Base-by-base conservation (phyloP, 225 moss, liverwort and hornwort species). In the Bryum argenteum region DNA sequence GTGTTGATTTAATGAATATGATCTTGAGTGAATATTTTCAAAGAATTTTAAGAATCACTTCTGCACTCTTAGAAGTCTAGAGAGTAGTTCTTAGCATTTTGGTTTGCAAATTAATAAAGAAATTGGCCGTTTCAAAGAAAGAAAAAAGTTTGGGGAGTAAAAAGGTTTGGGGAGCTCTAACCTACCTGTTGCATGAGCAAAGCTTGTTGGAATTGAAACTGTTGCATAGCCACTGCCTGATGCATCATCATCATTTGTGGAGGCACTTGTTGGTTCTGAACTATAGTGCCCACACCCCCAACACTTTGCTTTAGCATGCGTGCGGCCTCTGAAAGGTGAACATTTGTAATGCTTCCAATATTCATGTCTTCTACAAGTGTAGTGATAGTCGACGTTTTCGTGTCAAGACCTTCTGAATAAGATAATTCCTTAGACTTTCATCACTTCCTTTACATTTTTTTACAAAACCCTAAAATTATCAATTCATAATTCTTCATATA, bases 141-240 rank as follows among this genome's bases (percentile, higher is more conserved):
- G 28, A 2, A 28, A 28, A 28, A 28, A 28, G 28, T 2, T 28
- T 28, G 2, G 28, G 28, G 28, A 28, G 28, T 28, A 5, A 28
- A 28, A 5, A 28, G 2, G 5, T 2, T 28, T 2, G 5, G 28
- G 5, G 28, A 28, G 5, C 5, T 28, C 2, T 2, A 28, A 28
- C 5, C 5, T 28, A 86, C 86, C 77, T 95, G 95, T 79, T 95
- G 95, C 93, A 95, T 91, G 17, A 95, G 68, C 76, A 95, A 78
- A 9, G 91, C 95, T 76, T 95, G 95, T 69, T 95, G 93, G 56
- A 92, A 95, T 58, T 95, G 95, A 47, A 95, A 93, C 16, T 95
- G 95, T 62, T 95, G 95, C 95, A 95, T 95, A 20, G 95, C 95
- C 2, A 93, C 85, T 10, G 95, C 95, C 19, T 95, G 95, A 26